Evolutionary conservation across 2,329 filamentous ascomycete genomes (phyloP).

Genomic region (Hypoxylon sp.): DNA sequence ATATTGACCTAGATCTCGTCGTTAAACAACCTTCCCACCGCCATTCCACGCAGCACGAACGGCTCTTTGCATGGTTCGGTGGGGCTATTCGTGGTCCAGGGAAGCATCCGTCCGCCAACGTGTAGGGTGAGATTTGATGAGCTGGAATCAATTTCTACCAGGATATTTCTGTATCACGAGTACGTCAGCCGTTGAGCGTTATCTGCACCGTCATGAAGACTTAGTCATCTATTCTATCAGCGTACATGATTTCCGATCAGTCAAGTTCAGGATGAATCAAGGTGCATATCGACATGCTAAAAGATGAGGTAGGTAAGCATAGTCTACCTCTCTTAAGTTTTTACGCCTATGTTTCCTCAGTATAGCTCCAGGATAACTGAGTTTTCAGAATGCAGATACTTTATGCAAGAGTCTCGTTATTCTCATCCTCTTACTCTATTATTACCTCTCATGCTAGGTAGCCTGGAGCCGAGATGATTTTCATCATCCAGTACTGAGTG

Average conservation of each 20-base stretch:
- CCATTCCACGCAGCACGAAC: constrained; percentile 49
- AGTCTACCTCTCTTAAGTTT: no score
- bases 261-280: constrained; percentile 19
- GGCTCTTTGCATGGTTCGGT: constrained; percentile 49
- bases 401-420: constrained; percentile 2
- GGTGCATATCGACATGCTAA: constrained; percentile 16
- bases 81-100: constrained; percentile 43
- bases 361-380: constrained; percentile 1
- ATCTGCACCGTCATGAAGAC: constrained; percentile 37
- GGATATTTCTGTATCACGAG: constrained; percentile 30
- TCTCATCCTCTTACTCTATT: background rate
- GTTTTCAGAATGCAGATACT: background rate
- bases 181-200: constrained; percentile 32
- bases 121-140: constrained; percentile 33
- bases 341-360: constrained; percentile 3
- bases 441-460: background rate
- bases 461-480: constrained; percentile 18
- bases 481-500: constrained; percentile 12
- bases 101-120: constrained; percentile 44
- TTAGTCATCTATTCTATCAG: constrained; percentile 26
- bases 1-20: constrained; percentile 36
- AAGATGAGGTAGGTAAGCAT: no score
- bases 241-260: constrained; percentile 19
- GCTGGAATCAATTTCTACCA: constrained; percentile 30
- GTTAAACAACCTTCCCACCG: constrained; percentile 45